phyloP scores from a whole-genome alignment of 1,139 yeast genomes.

The Yamadazyma friedrichii region DNA sequence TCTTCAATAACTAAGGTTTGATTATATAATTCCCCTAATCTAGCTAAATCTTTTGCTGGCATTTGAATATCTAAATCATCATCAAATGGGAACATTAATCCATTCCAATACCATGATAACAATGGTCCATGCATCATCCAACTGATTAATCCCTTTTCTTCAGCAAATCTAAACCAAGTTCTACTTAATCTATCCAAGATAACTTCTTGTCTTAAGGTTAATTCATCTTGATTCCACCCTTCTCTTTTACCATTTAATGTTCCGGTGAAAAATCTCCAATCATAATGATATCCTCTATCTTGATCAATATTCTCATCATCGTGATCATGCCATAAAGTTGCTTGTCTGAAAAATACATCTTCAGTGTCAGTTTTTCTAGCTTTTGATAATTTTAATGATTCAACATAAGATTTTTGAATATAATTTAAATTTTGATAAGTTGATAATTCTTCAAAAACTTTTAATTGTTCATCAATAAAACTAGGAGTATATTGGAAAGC shows the following conservation, averaged over 20 bases:
- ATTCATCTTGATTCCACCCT: slow-evolving; percentile 21
- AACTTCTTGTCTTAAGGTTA: slow-evolving; percentile 20
- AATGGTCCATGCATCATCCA: slow-evolving; percentile 40
- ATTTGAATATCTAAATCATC: slow-evolving; percentile 31
- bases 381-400: slow-evolving; percentile 21
- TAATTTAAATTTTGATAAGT: slow-evolving; percentile 7
- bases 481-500: slow-evolving; percentile 21
- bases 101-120: slow-evolving; percentile 40
- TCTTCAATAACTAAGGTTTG: slow-evolving; percentile 31
- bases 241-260: slow-evolving; percentile 17
- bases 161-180: slow-evolving; percentile 30
- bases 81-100: slow-evolving; percentile 33
- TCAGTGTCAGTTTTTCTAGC: slow-evolving; percentile 18
- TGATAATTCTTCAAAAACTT: slow-evolving; percentile 15
- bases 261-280: slow-evolving; percentile 68
- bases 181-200: slow-evolving; percentile 27
- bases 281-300: slow-evolving; percentile 57
- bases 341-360: slow-evolving; percentile 23
- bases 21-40: slow-evolving; percentile 29
- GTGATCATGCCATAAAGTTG: slow-evolving; percentile 15
- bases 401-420: slow-evolving; percentile 19
- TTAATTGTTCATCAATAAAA: slow-evolving; percentile 17
- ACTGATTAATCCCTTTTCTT: slow-evolving; percentile 31
- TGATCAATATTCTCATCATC: slow-evolving; percentile 17
- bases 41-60: slow-evolving; percentile 28